These are phyloP conservation scores for Cercospora brassicicola DNA, from an alignment of 2,329 filamentous ascomycete species.

Conservation along the genomic window DNA sequence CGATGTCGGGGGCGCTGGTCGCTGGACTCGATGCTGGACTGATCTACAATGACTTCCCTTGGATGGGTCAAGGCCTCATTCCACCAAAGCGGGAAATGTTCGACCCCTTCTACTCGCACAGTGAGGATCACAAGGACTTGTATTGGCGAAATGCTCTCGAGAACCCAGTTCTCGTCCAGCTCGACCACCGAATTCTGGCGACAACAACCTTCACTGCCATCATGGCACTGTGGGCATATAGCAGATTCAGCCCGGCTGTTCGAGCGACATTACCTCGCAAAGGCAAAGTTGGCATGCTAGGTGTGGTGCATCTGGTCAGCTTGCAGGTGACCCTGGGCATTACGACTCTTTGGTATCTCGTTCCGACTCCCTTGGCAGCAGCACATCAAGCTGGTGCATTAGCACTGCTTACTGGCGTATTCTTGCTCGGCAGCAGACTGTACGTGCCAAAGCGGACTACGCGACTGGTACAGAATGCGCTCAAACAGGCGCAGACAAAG, in stretches of 20 bases:
- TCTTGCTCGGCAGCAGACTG: constrained; percentile 76
- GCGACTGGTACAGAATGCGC: constrained; percentile 32
- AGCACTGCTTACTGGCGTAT: constrained; percentile 76
- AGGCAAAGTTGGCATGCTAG: constrained; percentile 71
- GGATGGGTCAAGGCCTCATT: constrained; percentile 81
- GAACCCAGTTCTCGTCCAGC: constrained; percentile 92
- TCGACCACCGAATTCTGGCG: constrained; percentile 91
- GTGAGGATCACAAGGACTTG: constrained; percentile 74
- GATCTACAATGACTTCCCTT: constrained; percentile 98
- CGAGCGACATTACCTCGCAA: constrained; percentile 57
- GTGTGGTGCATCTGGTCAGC: constrained; percentile 77
- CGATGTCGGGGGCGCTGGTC: constrained; percentile 90
- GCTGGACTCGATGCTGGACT: constrained; percentile 93
- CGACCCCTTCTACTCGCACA: constrained; percentile 79
- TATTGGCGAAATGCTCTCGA: constrained; percentile 98
- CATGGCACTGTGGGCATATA: constrained; percentile 76
- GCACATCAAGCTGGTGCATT: constrained; percentile 90
- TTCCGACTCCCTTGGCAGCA: constrained; percentile 82
- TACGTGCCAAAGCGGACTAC: constrained; percentile 62
- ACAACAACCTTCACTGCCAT: constrained; percentile 83
- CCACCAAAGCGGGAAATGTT: constrained; percentile 83
- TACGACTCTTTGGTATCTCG: constrained; percentile 87
- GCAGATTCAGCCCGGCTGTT: constrained; percentile 65
- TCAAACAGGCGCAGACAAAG: constrained; percentile 18
- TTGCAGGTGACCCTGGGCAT: constrained; percentile 86